Base-by-base conservation (phyloP, 495 filamentous ascomycete species). In the Aspergillus hancockii region DNA sequence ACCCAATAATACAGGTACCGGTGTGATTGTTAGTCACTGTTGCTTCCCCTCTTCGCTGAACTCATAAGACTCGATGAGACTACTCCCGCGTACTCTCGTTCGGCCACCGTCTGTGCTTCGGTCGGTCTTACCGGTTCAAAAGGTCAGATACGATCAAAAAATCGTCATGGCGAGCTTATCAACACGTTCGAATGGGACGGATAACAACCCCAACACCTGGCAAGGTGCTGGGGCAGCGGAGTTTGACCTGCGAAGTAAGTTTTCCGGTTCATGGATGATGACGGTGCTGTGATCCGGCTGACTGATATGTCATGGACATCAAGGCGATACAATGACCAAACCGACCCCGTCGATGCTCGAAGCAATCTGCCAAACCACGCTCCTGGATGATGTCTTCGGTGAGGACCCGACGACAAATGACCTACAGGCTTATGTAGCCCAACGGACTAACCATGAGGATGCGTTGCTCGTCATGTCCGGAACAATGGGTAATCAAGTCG, bases 371-470 rank as follows among this genome's bases (percentile, higher is more conserved):
- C 67, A 76, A 41, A 82, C 80, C 7, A 84, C 83, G 7, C 75
- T 92, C 41, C 73, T 88, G 30, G 93, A 97, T 70, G 92, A 96
- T 62, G 91, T 96, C 61, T 93, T 93, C 71, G 63, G 78, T 43
- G 90, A 93, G 72, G 93, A 96, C 70, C 81, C 85, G 0, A 91
- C 90, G 0, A 96, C 93, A 25, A 84, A 78, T 41, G 77, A 82
- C 53, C 84, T 97, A 40, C 88, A 91, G 71, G 67, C 76, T 34
- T 85, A 88, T 61, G 77, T 94, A 21, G 88, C 90, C 28, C 69
- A 77, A 30, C 79, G 93, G 5, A 85, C 90, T 3, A 81, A 81
- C 61, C 90, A 94, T 67, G 84, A 90, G 57, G 85, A 85, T 31
- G 86, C 82, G 1, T 55, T 78, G 28, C 84, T 97, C 45, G 91